Base-by-base conservation (phyloP, 495 filamentous ascomycete species). In the Penicillium lividum region DNA sequence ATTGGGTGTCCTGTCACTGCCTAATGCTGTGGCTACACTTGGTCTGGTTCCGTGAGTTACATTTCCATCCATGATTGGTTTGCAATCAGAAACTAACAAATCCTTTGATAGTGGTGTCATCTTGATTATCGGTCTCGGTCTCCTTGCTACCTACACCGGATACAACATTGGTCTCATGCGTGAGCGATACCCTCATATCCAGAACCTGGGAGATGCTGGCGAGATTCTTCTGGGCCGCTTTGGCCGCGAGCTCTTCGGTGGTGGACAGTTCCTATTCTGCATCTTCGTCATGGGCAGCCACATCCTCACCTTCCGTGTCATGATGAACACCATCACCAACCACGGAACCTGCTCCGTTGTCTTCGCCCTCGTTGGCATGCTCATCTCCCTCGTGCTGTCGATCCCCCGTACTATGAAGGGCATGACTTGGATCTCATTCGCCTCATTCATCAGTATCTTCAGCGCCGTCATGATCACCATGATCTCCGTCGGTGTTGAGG, bases 201-300 rank as follows among this genome's bases (percentile, higher is more conserved):
- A 85, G 59, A 84, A 85, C 70, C 86, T 90, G 52, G 84, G 82
- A 15, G 87, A 92, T 63, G 87, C 82, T 8, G 85, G 85, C 11
- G 72, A 81, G 38, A 65, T 68, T 18, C 54, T 69, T 27, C 42
- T 66, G 29, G 67, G 67, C 8, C 49, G 29, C 0, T 58, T 85
- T 42, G 89, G 89, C 0, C 84, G 86, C 46, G 86, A 89, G 63
- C 59, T 93, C 29, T 79, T 89, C 63, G 85, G 85, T 9, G 64
- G 71, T n/a, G 86, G 84, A 58, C 88, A 89, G 66, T 75, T 84
- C 18, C 64, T 90, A 34, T 87, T 92, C 70, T 81, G 90, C 34
- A 73, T 89, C 53, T 92, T 93, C 76, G 85, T 90, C 59, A 88
- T 90, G 77, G 89, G 82, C 25, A 88, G 86, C 9, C 91, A 94